Conservation (phyloP, 2,329 filamentous ascomycete species). For the Aspergillaceae sp. region DNA sequence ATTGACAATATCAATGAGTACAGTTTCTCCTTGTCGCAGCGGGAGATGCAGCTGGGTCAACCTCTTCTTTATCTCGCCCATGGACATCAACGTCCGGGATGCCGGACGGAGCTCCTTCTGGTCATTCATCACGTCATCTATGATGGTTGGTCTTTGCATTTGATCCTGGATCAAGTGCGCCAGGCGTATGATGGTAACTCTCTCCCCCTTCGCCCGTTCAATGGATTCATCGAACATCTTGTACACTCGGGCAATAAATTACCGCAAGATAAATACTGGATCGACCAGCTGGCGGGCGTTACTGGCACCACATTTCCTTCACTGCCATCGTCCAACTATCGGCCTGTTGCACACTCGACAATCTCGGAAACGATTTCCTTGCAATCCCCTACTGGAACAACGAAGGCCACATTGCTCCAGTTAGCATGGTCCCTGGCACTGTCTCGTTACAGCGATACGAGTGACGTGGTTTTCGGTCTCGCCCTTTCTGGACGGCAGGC, state of each 20-base stretch:
- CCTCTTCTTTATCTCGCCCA: not conserved
- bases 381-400: conserved; percentile 2
- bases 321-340: not conserved
- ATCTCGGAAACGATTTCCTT: not conserved
- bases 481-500: conserved; percentile 32
- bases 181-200: not conserved
- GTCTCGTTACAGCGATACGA: conserved; percentile 22
- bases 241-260: not conserved
- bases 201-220: not conserved
- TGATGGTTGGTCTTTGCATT: conserved; percentile 2
- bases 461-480: conserved; percentile 33
- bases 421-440: conserved; percentile 31
- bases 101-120: not conserved
- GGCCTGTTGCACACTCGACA: not conserved
- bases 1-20: not conserved
- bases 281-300: not conserved
- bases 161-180: not conserved
- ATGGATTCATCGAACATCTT: not conserved
- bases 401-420: conserved; percentile 23
- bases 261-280: not conserved
- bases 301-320: not conserved
- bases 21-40: not conserved
- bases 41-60: not conserved
- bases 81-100: not conserved
- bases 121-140: conserved; percentile 1